A percentile compares a stretch with the other conserved stretches of the same genome.
These are phyloP conservation scores for Nannochloris sp. DNA, from an alignment of 139 green algal species.

Conservation along the genomic window DNA sequence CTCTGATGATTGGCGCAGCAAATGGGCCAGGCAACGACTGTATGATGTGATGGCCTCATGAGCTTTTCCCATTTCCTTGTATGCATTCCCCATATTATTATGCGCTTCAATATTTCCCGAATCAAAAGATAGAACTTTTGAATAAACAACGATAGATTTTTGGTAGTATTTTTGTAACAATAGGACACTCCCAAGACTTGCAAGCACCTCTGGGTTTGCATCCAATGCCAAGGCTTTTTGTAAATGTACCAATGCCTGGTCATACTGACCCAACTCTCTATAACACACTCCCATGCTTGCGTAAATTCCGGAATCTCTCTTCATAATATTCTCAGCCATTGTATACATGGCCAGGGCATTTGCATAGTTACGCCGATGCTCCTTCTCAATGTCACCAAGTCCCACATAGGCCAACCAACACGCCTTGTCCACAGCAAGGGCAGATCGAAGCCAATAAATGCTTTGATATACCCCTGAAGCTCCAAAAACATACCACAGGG, in stretches of 20 bases:
- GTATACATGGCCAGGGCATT: constrained; percentile 55
- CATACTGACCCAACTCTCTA: constrained; percentile 49
- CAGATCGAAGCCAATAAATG: too few species aligned
- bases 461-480: constrained; percentile 22
- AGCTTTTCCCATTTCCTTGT: constrained; percentile 44
- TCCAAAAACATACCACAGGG: constrained; percentile 71
- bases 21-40: constrained; percentile 26
- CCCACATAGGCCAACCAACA: constrained; percentile 69
- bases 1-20: too few species aligned
- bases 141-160: constrained; percentile 53
- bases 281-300: constrained; percentile 55
- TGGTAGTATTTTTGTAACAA: constrained; percentile 65
- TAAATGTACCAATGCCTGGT: constrained; percentile 53
- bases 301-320: constrained; percentile 54
- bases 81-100: constrained; percentile 80
- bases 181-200: constrained; percentile 59
- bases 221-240: constrained; percentile 43
- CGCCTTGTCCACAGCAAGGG: too few species aligned
- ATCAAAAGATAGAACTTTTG: constrained; percentile 49
- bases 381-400: constrained; percentile 55
- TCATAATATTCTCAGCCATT: constrained; percentile 48
- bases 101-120: constrained; percentile 66
- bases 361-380: background rate
- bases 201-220: constrained; percentile 51
- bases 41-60: constrained; percentile 69